Percentiles rank a stretch among this genome's conserved stretches.
Evolutionary conservation across 345 rosid genomes (phyloP).

Genomic region (Bruguiera parviflora): DNA sequence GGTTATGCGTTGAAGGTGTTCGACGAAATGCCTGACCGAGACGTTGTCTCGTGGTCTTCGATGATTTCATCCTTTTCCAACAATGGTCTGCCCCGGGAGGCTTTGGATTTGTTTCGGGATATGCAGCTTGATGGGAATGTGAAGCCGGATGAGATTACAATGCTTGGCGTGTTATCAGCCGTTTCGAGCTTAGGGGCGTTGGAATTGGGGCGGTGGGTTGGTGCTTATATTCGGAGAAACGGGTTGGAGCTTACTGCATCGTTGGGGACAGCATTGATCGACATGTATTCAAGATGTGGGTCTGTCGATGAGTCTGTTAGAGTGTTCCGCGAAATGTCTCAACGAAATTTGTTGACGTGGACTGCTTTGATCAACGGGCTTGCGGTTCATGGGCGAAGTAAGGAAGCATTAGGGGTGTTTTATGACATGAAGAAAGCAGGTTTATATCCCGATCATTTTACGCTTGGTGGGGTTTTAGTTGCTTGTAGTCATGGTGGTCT

Average conservation of each 20-base stretch:
- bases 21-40: constrained; percentile 38
- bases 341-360: constrained; percentile 44
- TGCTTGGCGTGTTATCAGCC: constrained; percentile 44
- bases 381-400: constrained; percentile 43
- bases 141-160: constrained; percentile 35
- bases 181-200: constrained; percentile 39
- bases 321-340: constrained; percentile 40
- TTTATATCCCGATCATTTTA: constrained; percentile 39
- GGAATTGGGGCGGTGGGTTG: constrained; percentile 50
- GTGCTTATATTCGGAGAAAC: constrained; percentile 27
- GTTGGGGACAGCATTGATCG: constrained; percentile 46
- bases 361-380: constrained; percentile 45
- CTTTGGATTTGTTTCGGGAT: constrained; percentile 36
- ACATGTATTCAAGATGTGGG: constrained; percentile 55
- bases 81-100: constrained; percentile 39
- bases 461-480: constrained; percentile 38
- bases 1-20: constrained; percentile 36
- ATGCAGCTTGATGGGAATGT: constrained; percentile 37
- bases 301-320: constrained; percentile 37
- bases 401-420: constrained; percentile 33
- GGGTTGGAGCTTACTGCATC: constrained; percentile 26
- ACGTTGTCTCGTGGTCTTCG: constrained; percentile 50
- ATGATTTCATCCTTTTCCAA: constrained; percentile 35
- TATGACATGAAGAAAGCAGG: constrained; percentile 33
- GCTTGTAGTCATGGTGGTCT: constrained; percentile 54